Evolutionary conservation across 495 filamentous ascomycete species (phyloP), one percentile per base, ranked within the genome.

Genomic region (Apiosordaria backusii): DNA sequence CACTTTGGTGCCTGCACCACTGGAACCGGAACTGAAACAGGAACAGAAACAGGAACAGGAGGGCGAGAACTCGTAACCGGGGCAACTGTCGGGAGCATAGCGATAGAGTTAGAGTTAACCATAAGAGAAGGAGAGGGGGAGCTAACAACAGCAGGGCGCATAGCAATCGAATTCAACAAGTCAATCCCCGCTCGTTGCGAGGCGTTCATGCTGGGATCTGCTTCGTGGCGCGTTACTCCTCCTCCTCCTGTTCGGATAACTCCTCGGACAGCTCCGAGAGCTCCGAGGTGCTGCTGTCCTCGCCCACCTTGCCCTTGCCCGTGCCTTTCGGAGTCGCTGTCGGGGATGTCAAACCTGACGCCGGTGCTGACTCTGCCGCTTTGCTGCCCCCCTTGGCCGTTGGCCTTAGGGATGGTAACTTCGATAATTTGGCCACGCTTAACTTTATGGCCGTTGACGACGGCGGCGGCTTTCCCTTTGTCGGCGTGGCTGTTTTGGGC

Each of bases 401-500:
- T 3, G 35, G 35, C 35, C 35, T 9, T 45, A 13, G 16, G 3
- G 35, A 45, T 45, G 35, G 35, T 13, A 13, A 45, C 35, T 45
- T 45, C 35, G 9, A n/a, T n/a, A n/a, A 45, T 15, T 45, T 45
- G 35, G 9, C 6, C 5, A 45, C 35, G 35, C 16, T 45, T 45
- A 9, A 13, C 13, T 45, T 45, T 45, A 13, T 45, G 2, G 10
- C 35, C 35, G 10, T 45, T 45, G 35, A 45, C 35, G 35, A 15
- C 5, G 35, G n/a, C n/a, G n/a, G n/a, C n/a, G n/a, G n/a, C n/a
- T n/a, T n/a, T n/a, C n/a, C 35, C 35, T 50, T 59, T 26, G 35
- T n/a, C n/a, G n/a, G 26, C 9, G 13, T 21, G 58, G 35, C 52
- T 18, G n/a, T 29, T 54, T 67, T 66, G 62, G 26, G 25, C 18